phyloP scores from a whole-genome alignment of 306 rosid genomes.

The Fragaria ananassa region DNA sequence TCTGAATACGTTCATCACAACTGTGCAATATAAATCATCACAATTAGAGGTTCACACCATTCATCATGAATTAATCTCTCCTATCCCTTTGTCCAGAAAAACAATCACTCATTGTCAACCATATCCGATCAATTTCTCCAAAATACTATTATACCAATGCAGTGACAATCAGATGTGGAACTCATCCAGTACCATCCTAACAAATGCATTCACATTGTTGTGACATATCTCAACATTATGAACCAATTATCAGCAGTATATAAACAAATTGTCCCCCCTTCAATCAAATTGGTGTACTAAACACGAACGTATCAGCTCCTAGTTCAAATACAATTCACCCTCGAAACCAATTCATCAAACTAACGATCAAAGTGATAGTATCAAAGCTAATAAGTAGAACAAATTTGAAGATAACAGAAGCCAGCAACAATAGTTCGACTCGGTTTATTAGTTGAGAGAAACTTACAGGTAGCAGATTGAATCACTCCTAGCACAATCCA shows the following conservation, averaged over 20 bases:
- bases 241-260: background rate
- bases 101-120: background rate
- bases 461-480: conserved; percentile 91
- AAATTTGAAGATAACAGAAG: background rate
- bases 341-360: background rate
- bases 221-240: background rate
- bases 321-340: background rate
- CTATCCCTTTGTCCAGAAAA: background rate
- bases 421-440: background rate
- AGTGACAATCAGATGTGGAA: background rate
- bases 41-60: conserved; percentile 19
- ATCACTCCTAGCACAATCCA: conserved; percentile 97
- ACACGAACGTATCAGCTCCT: background rate
- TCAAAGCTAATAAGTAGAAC: background rate
- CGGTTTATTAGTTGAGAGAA: background rate
- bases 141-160: background rate
- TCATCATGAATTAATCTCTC: conserved; percentile 4
- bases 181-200: background rate
- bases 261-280: background rate
- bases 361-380: background rate
- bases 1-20: conserved; percentile 95
- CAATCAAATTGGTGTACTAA: background rate
- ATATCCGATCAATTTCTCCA: background rate
- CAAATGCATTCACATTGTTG: background rate
- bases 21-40: conserved; percentile 44